These are phyloP conservation scores for Rugonectria rugulosa DNA, from an alignment of 2,329 filamentous ascomycete genomes.

Conservation along the genomic window DNA sequence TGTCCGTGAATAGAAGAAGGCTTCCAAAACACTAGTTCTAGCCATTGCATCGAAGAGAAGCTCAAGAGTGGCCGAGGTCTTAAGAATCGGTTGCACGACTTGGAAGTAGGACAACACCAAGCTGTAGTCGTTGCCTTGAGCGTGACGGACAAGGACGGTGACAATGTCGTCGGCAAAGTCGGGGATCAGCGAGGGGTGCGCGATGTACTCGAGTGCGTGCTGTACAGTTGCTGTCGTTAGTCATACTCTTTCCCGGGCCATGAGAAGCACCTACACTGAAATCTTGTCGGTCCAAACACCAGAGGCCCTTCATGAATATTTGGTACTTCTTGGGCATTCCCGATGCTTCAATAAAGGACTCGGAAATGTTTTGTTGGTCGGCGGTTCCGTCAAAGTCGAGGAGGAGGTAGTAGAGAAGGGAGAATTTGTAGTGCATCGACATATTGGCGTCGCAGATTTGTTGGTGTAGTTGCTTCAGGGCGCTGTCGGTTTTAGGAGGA, in stretches of 20 bases:
- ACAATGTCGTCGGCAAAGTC: constrained; percentile 88
- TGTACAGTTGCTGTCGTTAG: constrained; percentile 40
- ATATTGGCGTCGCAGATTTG: constrained; percentile 71
- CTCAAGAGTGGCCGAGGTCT: constrained; percentile 66
- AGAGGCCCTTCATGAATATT: constrained; percentile 82
- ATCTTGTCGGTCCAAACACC: constrained; percentile 77
- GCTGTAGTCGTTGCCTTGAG: constrained; percentile 65
- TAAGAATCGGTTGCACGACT: constrained; percentile 76
- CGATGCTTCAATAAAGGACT: constrained; percentile 65
- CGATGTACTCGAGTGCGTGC: constrained; percentile 76
- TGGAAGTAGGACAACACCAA: constrained; percentile 82
- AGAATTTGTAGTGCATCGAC: constrained; percentile 79
- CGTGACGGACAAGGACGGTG: constrained; percentile 69
- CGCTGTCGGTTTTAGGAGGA: constrained; percentile 74
- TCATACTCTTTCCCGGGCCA: background rate
- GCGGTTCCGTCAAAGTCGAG: constrained; percentile 72
- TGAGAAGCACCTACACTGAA: constrained; percentile 61
- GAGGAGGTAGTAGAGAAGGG: constrained; percentile 83
- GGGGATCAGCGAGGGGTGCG: constrained; percentile 79
- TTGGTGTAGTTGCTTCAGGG: constrained; percentile 73
- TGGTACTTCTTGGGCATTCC: constrained; percentile 79
- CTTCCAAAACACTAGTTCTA: constrained; percentile 72
- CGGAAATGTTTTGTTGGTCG: constrained; percentile 58
- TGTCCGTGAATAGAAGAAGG: constrained; percentile 75
- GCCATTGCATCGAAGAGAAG: constrained; percentile 75